A percentile compares a stretch with the other conserved stretches of the same genome.
phyloP scores from a whole-genome alignment of 768 basidiomycete species.

The Coprinopsis cinerea region DNA sequence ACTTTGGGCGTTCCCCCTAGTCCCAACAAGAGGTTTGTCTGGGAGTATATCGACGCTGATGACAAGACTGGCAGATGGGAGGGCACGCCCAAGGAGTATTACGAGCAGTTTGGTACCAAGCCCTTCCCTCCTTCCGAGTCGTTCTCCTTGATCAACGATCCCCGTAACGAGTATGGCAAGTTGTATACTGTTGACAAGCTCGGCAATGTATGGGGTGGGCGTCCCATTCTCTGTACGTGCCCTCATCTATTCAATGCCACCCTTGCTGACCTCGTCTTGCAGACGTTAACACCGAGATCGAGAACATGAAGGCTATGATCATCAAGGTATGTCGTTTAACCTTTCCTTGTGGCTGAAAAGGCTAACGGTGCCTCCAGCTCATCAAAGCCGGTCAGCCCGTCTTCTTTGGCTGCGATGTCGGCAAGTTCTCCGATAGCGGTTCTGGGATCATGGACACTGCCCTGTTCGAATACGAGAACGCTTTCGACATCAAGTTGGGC shows the following conservation, averaged over 20 bases:
- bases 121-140: conserved; percentile 62
- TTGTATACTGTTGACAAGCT: conserved; percentile 91
- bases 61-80: conserved; percentile 72
- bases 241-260: not conserved
- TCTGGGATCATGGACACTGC: conserved; percentile 84
- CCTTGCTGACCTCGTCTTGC: conserved; percentile 1
- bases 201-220: conserved; percentile 87
- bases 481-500: conserved; percentile 76
- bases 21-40: conserved; percentile 66
- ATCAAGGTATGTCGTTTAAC: conserved; percentile 44
- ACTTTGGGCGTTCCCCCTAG: conserved; percentile 82
- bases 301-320: conserved; percentile 75
- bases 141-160: conserved; percentile 95
- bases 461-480: conserved; percentile 79
- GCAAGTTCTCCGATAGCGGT: conserved; percentile 67
- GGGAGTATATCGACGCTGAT: conserved; percentile 85
- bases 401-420: conserved; percentile 97
- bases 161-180: conserved; percentile 75
- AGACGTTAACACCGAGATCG: conserved; percentile 89
- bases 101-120: conserved; percentile 54
- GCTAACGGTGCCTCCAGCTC: conserved; percentile 29
- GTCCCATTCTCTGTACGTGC: conserved; percentile 73
- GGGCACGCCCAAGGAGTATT: conserved; percentile 79
- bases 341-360: not conserved
- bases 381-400: conserved; percentile 86